These are phyloP conservation scores for Pisolithus tinctorius DNA, from an alignment of 768 basidiomycete genomes.

Conservation along the genomic window DNA sequence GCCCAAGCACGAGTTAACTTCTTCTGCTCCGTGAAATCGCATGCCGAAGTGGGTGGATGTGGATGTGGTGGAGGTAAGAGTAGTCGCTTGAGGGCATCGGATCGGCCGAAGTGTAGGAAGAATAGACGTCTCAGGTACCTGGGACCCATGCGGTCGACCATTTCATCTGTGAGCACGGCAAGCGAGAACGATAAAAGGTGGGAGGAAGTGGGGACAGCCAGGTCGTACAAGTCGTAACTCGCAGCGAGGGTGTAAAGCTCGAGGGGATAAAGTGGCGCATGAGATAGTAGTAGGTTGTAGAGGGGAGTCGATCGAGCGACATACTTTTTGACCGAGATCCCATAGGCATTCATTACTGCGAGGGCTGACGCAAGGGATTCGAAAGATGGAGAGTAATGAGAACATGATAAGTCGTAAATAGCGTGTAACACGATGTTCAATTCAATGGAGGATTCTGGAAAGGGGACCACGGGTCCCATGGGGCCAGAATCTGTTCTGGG, in stretches of 20 bases:
- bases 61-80: conserved; percentile 69
- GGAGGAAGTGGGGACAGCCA: conserved; percentile 70
- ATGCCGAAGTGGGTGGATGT: conserved; percentile 61
- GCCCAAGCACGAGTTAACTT: conserved; percentile 78
- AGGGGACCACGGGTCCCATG: conserved; percentile 46
- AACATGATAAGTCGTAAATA: conserved; percentile 65
- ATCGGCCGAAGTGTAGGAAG: conserved; percentile 77
- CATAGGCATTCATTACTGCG: conserved; percentile 51
- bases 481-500: conserved; percentile 34
- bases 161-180: conserved; percentile 60
- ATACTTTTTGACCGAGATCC: conserved; percentile 43
- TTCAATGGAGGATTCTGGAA: conserved; percentile 53
- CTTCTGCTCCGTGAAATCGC: conserved; percentile 74
- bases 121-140: conserved; percentile 76
- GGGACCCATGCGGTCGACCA: conserved; percentile 64
- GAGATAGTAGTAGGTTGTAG: conserved; percentile 53
- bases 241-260: conserved; percentile 71
- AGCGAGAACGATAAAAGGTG: conserved; percentile 70
- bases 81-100: conserved; percentile 75
- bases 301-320: conserved; percentile 50
- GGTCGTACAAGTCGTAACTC: conserved; percentile 56
- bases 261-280: conserved; percentile 62
- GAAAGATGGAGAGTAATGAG: conserved; percentile 67
- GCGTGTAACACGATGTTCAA: conserved; percentile 71
- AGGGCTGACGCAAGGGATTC: conserved; percentile 52